Evolutionary conservation across 2,329 filamentous ascomycete species (phyloP).

Genomic region (Fusarium foetens): DNA sequence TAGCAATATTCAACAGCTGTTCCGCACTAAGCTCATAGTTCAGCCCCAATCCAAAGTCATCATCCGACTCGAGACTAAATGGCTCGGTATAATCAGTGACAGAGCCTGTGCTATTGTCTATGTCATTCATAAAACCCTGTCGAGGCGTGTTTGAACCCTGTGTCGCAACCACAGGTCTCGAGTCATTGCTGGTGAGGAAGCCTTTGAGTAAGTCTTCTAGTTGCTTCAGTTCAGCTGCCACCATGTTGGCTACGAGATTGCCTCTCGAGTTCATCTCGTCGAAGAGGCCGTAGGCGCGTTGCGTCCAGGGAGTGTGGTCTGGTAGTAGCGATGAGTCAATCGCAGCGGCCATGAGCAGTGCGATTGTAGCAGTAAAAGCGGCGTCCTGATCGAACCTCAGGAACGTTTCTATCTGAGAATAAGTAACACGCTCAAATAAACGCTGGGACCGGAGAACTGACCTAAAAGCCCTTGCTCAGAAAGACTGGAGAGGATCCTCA

Average conservation of each 20-base stretch:
- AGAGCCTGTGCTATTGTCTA: not conserved
- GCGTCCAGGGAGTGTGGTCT: slow-evolving; percentile 50
- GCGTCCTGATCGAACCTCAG: slow-evolving; percentile 27
- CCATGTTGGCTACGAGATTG: slow-evolving; percentile 56
- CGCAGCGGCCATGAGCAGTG: slow-evolving; percentile 52
- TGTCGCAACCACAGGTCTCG: not conserved
- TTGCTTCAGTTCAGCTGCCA: slow-evolving; percentile 33
- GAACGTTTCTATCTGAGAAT: slow-evolving; percentile 12
- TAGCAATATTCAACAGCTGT: slow-evolving; percentile 33
- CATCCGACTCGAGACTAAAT: not conserved
- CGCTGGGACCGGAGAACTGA: not conserved
- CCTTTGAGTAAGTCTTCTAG: slow-evolving; percentile 14
- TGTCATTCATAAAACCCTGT: not conserved
- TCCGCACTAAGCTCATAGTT: slow-evolving; percentile 37
- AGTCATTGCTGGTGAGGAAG: slow-evolving; percentile 3
- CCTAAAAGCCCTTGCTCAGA: slow-evolving; percentile 31
- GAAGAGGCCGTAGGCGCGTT: slow-evolving; percentile 55
- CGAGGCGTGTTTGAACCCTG: slow-evolving; percentile 8
- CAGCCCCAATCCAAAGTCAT: slow-evolving; percentile 18
- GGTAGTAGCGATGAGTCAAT: slow-evolving; percentile 51
- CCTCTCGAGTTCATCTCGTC: slow-evolving; percentile 58
- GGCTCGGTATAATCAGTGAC: slow-evolving; percentile 4
- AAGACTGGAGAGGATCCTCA: slow-evolving; percentile 24
- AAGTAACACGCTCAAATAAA: not conserved
- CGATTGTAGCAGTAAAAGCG: slow-evolving; percentile 48